A percentile compares a stretch with the other conserved stretches of the same genome.
phyloP scores from a whole-genome alignment of 2,329 filamentous ascomycete genomes.

The Pyrenochaeta sp. region DNA sequence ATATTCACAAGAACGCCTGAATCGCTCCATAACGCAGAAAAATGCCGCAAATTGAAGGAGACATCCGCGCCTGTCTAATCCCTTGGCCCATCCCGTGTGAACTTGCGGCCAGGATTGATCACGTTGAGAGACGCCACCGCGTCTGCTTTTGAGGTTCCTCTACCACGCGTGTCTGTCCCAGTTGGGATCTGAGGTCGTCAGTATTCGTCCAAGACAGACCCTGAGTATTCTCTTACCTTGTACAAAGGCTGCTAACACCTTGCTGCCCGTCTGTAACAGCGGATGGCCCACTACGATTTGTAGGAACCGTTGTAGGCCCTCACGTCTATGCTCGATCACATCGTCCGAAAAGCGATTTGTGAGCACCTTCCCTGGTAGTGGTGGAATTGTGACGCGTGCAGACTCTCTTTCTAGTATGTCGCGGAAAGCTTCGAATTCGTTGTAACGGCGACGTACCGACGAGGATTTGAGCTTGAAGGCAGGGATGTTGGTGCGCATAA shows the following conservation, averaged over 20 bases:
- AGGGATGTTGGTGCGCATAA: constrained; percentile 97
- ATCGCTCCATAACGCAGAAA: constrained; percentile 34
- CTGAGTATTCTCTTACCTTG: constrained; percentile 71
- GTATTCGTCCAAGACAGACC: neutral
- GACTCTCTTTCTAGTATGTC: constrained; percentile 97
- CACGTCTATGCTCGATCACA: constrained; percentile 92
- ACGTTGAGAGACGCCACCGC: neutral
- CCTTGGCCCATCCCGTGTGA: constrained; percentile 14
- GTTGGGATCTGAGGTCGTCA: constrained; percentile 70
- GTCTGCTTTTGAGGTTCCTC: neutral
- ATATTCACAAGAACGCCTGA: constrained; percentile 25
- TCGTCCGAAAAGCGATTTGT: constrained; percentile 98
- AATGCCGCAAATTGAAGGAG: constrained; percentile 15
- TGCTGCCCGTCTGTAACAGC: constrained; percentile 94
- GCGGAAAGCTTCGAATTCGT: constrained; percentile 98
- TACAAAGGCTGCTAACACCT: constrained; percentile 94
- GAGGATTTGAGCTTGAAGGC: constrained; percentile 92
- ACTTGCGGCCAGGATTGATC: constrained; percentile 24
- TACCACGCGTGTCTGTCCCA: constrained; percentile 73
- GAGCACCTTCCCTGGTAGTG: constrained; percentile 95
- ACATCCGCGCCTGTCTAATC: neutral
- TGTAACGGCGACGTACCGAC: constrained; percentile 90
- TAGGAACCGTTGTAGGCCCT: constrained; percentile 92
- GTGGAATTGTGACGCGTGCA: constrained; percentile 93
- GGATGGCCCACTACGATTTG: constrained; percentile 98